Evolutionary conservation across 495 filamentous ascomycete genomes (phyloP).

Genomic region (Evernia prunastri): DNA sequence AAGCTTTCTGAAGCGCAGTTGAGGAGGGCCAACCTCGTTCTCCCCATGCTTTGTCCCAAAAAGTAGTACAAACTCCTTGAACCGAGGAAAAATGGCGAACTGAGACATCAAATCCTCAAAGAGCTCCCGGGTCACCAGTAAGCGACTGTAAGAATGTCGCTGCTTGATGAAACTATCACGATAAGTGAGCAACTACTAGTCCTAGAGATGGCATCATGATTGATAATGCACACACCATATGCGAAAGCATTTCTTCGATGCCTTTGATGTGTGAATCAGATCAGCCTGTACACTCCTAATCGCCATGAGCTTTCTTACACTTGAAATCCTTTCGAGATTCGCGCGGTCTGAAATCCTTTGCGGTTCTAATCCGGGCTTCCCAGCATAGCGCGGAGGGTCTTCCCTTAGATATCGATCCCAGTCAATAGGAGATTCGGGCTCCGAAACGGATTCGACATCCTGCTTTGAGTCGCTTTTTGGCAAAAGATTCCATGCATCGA

Average conservation of each 20-base stretch:
- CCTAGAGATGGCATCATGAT: background rate
- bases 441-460: constrained; percentile 3
- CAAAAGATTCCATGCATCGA: background rate
- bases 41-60: constrained; percentile 25
- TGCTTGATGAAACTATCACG: background rate
- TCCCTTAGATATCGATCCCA: background rate
- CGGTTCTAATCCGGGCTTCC: background rate
- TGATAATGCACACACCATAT: background rate
- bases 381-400: constrained; percentile 3
- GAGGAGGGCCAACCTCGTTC: constrained; percentile 23
- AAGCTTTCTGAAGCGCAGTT: constrained; percentile 20
- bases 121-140: background rate
- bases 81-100: background rate
- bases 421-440: constrained; percentile 9
- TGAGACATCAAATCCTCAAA: background rate
- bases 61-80: constrained; percentile 10
- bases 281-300: background rate
- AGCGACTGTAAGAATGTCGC: background rate
- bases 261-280: background rate
- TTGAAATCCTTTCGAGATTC: constrained; percentile 2
- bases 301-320: background rate
- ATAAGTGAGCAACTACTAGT: background rate
- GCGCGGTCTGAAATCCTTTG: background rate
- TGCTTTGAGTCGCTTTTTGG: background rate
- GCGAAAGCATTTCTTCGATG: background rate